Conservation (phyloP, 208 protist genomes). For the Acanthamoeba royreba region DNA sequence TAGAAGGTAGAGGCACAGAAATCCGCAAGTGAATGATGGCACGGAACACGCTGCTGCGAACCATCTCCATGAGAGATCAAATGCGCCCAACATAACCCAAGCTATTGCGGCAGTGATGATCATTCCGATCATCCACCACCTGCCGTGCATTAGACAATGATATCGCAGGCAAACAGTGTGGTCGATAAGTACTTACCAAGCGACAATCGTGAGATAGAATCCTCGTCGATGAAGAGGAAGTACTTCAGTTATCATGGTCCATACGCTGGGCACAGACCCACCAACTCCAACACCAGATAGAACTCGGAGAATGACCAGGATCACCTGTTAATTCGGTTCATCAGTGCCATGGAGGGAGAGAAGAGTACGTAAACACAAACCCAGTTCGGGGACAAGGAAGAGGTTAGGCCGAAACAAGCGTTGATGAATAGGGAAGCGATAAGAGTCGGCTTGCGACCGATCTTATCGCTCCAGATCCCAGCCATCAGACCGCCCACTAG, state of each 20-base stretch:
- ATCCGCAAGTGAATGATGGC: neutral
- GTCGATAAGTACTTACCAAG: neutral
- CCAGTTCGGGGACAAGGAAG: neutral
- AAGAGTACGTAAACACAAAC: neutral
- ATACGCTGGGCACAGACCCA: conserved; percentile 52
- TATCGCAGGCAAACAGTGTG: too few relatives aligned
- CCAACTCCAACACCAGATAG: conserved; percentile 50
- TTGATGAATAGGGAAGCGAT: conserved; percentile 40
- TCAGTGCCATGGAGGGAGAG: neutral
- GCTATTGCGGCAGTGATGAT: conserved; percentile 21
- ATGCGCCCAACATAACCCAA: conserved; percentile 41
- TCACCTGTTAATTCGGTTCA: neutral
- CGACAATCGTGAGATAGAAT: conserved; percentile 49
- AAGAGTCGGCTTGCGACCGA: conserved; percentile 47
- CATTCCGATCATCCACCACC: conserved; percentile 53
- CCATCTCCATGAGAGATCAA: neutral
- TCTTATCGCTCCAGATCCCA: neutral
- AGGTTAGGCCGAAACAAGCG: conserved; percentile 36
- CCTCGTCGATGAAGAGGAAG: conserved; percentile 1
- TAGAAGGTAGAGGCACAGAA: neutral
- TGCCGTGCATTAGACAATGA: too few relatives aligned
- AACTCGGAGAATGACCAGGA: conserved; percentile 30
- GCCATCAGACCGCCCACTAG: conserved; percentile 41
- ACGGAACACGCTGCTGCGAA: neutral
- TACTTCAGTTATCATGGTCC: conserved; percentile 52